Evolutionary conservation across 331 rosid genomes (phyloP).

Genomic region (Acacia concinna): DNA sequence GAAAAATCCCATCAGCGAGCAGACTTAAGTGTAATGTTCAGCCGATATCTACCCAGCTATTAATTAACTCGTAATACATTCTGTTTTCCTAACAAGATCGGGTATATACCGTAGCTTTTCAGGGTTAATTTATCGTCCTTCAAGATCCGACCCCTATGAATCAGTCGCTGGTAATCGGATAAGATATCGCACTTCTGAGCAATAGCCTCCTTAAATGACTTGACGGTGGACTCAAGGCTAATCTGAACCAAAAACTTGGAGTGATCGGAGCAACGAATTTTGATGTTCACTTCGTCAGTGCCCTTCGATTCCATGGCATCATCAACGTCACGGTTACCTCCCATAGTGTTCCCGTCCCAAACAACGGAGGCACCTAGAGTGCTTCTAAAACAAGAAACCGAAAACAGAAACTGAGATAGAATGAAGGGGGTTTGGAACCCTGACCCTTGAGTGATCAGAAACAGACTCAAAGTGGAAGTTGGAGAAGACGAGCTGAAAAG

Average conservation of each 20-base stretch:
- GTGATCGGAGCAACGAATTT: conserved; percentile 58
- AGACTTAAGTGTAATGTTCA: too few species aligned
- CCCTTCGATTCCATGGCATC: conserved; percentile 30
- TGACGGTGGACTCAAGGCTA: conserved; percentile 48
- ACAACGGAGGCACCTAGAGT: too few species aligned
- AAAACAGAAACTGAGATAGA: background rate
- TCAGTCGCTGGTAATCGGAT: conserved; percentile 61
- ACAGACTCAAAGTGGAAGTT: background rate
- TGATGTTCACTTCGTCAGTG: conserved; percentile 45
- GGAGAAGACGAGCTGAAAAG: too few species aligned
- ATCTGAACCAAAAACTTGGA: conserved; percentile 53
- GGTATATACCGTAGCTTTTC: conserved; percentile 50
- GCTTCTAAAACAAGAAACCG: too few species aligned
- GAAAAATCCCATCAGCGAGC: too few species aligned
- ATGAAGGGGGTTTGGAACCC: conserved; percentile 33
- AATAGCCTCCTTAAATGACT: conserved; percentile 46
- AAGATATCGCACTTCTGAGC: conserved; percentile 48
- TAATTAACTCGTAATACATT: too few species aligned
- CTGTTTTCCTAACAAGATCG: conserved; percentile 6
- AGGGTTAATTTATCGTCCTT: conserved; percentile 57
- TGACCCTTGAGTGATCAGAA: conserved; percentile 41
- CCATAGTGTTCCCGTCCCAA: conserved; percentile 52
- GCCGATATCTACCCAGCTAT: background rate
- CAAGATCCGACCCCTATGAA: conserved; percentile 73
- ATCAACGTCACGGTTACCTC: conserved; percentile 51